Base-by-base conservation (phyloP, 441 rosid genomes). In the Metrosideros polymorpha region DNA sequence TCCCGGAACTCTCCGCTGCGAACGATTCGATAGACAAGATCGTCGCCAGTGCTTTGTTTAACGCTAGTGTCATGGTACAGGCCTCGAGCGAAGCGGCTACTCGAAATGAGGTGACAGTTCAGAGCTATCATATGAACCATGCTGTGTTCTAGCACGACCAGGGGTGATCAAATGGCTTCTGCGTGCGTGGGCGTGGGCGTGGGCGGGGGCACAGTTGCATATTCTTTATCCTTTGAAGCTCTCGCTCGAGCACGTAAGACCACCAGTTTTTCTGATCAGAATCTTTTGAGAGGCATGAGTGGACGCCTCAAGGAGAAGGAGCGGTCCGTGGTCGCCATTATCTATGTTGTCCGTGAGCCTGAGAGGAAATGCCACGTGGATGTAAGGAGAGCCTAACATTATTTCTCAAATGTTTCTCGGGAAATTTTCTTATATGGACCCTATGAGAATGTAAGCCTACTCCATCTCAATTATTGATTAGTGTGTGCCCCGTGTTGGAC, bases 341-440 rank as follows among this genome's bases (percentile, higher is more conserved):
- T 66, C 79, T 35, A 35, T 35, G 79, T 6, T 6, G 27, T 39
- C 13, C 79, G 7, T 39, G 47, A 35, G n/a, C 47, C 79, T 35
- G 13, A 19, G 22, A 22, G 79, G 25, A 19, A 42, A 1, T 22
- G n/a, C n/a, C 79, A 35, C 79, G 47, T 35, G 47, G 47, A 66
- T 12, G 27, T 35, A 10, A 66, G 45, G 9, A 2, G 13, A 66
- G 79, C 79, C 79, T 66, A 12, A 22, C 47, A 2, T 22, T 39
- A 12, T 35, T 66, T 19, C 15, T 35, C 1, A 0, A 35, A 66
- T 1, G 9, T 19, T 66, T 9, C n/a, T 9, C 32, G 1, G 7
- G 27, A 35, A 55, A 9, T 18, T 1, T 63, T 35, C 0, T 3
- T 1, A 1, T 10, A 6, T 8, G 6, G 3, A 2, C 12, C 3